phyloP scores from a whole-genome alignment of 805 yeast species.

The Saccharomyces eubayanus region DNA sequence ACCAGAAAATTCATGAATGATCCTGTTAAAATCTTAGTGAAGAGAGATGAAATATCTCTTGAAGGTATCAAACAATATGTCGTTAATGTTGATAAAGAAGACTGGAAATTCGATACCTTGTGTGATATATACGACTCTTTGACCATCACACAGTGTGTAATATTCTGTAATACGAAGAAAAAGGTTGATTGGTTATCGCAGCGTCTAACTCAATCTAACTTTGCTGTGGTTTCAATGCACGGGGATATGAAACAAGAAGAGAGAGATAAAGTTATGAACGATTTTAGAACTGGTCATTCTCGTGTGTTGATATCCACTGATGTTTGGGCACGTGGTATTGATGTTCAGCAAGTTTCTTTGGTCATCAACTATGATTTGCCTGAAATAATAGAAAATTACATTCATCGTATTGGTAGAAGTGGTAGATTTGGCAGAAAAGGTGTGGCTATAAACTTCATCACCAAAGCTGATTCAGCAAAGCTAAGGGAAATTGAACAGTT shows the following conservation, averaged over 20 bases:
- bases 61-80: constrained; percentile 93
- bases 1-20: constrained; percentile 90
- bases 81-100: constrained; percentile 86
- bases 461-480: constrained; percentile 63
- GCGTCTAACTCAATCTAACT: constrained; percentile 65
- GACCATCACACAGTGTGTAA: constrained; percentile 94
- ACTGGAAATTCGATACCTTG: constrained; percentile 88
- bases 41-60: constrained; percentile 88
- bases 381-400: constrained; percentile 81
- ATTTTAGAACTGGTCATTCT: constrained; percentile 89
- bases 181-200: constrained; percentile 86
- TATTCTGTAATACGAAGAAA: constrained; percentile 91
- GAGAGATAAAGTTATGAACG: constrained; percentile 91
- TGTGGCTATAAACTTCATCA: constrained; percentile 90
- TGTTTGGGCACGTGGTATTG: constrained; percentile 96
- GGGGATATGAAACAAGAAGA: constrained; percentile 93
- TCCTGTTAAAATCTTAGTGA: constrained; percentile 89
- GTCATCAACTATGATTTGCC: constrained; percentile 94
- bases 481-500: constrained; percentile 82
- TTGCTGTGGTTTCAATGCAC: constrained; percentile 91
- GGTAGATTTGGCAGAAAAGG: constrained; percentile 99
- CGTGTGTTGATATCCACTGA: constrained; percentile 90
- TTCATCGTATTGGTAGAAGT: constrained; percentile 96
- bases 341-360: constrained; percentile 92
- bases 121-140: constrained; percentile 92